A percentile compares a stretch with the other conserved stretches of the same genome.
Conservation (phyloP, 208 protist species). For the Pavlovales sp. region DNA sequence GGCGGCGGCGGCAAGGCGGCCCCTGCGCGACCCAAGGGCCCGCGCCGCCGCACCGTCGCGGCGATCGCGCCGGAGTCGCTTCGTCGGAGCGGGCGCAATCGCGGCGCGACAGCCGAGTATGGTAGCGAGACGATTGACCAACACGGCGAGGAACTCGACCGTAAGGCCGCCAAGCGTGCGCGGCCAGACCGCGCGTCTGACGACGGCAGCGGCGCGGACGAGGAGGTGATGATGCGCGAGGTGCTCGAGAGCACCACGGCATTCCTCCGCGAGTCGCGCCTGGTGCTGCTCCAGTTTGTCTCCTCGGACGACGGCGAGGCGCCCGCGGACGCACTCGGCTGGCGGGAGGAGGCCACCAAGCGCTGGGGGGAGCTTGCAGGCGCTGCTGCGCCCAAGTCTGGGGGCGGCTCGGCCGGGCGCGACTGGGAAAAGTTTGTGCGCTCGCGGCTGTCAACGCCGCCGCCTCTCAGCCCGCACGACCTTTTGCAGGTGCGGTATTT, state of each 20-base stretch:
- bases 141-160: slow-evolving; percentile 5
- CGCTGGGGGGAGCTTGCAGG: slow-evolving; percentile 5
- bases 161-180: not conserved
- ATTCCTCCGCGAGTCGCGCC: not conserved
- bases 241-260: not conserved
- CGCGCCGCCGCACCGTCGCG: not conserved
- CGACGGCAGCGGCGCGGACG: not conserved
- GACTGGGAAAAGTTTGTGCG: slow-evolving; percentile 1
- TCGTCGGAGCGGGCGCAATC: not conserved
- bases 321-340: not conserved
- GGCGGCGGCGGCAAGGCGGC: not conserved
- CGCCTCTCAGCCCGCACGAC: not conserved
- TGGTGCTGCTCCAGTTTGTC: not conserved
- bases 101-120: not conserved
- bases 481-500: too few species aligned
- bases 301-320: not conserved
- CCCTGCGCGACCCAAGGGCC: not conserved
- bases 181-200: not conserved
- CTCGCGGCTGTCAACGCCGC: not conserved
- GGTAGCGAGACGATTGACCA: not conserved
- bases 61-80: not conserved
- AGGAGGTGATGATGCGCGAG: not conserved
- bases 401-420: not conserved
- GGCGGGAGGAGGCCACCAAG: slow-evolving; percentile 1
- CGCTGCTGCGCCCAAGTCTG: not conserved